These are phyloP conservation scores for Phialophora tarda DNA, from an alignment of 2,329 filamentous ascomycete species.

Conservation along the genomic window DNA sequence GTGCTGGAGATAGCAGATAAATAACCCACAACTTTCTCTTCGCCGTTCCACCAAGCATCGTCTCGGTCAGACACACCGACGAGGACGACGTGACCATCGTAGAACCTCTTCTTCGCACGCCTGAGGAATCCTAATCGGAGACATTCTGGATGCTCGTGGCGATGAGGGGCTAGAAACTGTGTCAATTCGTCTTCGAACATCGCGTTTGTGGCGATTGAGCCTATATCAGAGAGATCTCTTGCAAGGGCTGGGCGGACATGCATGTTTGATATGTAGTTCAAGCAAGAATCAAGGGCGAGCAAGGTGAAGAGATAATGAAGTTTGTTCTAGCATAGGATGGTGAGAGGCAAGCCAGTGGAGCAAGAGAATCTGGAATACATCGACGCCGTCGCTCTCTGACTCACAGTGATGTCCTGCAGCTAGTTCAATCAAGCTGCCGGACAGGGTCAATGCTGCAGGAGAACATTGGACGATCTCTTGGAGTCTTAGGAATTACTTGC, in stretches of 20 bases:
- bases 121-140: slow-evolving; percentile 33
- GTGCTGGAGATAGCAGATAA: slow-evolving; percentile 27
- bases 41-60: slow-evolving; percentile 26
- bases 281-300: background rate
- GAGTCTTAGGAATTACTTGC: too few species aligned
- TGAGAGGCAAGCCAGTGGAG: background rate
- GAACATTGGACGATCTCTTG: background rate
- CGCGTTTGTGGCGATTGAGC: slow-evolving; percentile 31
- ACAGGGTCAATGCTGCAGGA: background rate
- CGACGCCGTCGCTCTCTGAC: background rate
- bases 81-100: slow-evolving; percentile 29
- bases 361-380: background rate
- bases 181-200: slow-evolving; percentile 37
- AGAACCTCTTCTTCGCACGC: slow-evolving; percentile 31
- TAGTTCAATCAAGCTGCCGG: background rate
- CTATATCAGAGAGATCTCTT: slow-evolving; percentile 33
- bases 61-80: slow-evolving; percentile 36
- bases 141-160: slow-evolving; percentile 32
- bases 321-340: background rate
- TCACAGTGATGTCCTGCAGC: background rate
- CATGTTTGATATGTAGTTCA: slow-evolving; percentile 21
- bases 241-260: slow-evolving; percentile 33
- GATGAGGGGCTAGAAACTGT: slow-evolving; percentile 31
- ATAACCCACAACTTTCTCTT: slow-evolving; percentile 36
- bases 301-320: background rate